phyloP scores from a whole-genome alignment of 2,329 filamentous ascomycete species.

The Ascochyta viciae-villosae region DNA sequence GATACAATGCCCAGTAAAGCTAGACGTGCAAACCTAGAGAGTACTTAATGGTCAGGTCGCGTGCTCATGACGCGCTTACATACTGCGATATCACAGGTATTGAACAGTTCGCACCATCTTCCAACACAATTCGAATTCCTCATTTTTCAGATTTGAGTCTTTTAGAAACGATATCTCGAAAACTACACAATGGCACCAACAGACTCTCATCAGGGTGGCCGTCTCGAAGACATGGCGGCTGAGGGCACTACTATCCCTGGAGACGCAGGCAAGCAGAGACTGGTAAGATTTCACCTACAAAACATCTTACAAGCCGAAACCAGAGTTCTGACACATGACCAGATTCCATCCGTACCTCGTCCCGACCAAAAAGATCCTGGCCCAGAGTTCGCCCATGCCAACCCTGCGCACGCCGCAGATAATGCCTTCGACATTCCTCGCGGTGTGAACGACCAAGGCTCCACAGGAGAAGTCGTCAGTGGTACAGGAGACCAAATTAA shows the following conservation, averaged over 20 bases:
- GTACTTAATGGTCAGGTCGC: constrained; percentile 16
- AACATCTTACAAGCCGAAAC: background rate
- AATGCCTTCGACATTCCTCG: constrained; percentile 58
- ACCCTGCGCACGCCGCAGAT: constrained; percentile 54
- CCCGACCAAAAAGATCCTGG: constrained; percentile 54
- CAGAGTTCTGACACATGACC: background rate
- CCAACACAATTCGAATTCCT: background rate
- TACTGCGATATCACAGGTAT: background rate
- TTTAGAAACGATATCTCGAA: constrained; percentile 7
- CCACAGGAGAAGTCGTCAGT: constrained; percentile 46
- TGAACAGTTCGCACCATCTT: background rate
- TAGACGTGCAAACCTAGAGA: background rate
- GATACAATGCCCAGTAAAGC: background rate
- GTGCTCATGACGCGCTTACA: background rate
- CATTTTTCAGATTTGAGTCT: background rate
- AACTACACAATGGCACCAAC: constrained; percentile 22
- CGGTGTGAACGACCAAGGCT: constrained; percentile 38
- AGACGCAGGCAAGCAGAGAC: constrained; percentile 55
- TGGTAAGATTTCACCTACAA: constrained; percentile 4
- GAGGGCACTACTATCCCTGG: constrained; percentile 51
- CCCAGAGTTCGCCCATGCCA: constrained; percentile 41
- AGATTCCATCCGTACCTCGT: constrained; percentile 57
- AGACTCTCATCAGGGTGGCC: constrained; percentile 42
- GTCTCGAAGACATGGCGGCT: constrained; percentile 47
- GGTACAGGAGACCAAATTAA: constrained; percentile 45